Evolutionary conservation across 306 rosid species (phyloP).

Genomic region (Casuarina equisetifolia): DNA sequence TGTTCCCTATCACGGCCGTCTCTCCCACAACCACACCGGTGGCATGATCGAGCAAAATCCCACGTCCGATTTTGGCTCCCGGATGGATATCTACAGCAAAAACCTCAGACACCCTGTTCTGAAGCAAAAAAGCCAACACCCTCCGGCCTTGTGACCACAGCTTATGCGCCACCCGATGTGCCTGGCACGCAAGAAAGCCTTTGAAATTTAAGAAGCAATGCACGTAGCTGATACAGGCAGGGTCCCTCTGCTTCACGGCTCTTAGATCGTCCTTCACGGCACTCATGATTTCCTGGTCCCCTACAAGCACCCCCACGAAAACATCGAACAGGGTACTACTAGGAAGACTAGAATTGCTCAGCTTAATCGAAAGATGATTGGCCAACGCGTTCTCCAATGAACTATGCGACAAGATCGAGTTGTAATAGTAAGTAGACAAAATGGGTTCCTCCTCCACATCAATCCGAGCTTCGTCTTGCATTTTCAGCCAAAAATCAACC

Average conservation of each 20-base stretch:
- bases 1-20: conserved; percentile 19
- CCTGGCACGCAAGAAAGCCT: conserved; percentile 37
- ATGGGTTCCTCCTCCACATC: neutral
- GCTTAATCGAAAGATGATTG: conserved; percentile 15
- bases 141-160: conserved; percentile 25
- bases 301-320: neutral
- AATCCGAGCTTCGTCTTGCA: no score
- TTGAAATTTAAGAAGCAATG: conserved; percentile 25
- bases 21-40: conserved; percentile 26
- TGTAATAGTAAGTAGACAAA: neutral
- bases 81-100: conserved; percentile 25
- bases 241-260: conserved; percentile 31
- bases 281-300: conserved; percentile 12
- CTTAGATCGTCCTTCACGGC: conserved; percentile 23
- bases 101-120: conserved; percentile 31
- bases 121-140: conserved; percentile 22
- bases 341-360: conserved; percentile 18
- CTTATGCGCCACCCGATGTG: conserved; percentile 35
- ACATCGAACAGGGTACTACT: conserved; percentile 7
- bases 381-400: conserved; percentile 21
- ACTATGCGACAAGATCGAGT: conserved; percentile 17
- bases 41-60: conserved; percentile 24
- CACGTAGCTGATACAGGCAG: conserved; percentile 22
- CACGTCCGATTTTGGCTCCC: conserved; percentile 19
- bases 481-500: no score